Evolutionary conservation across 2,329 filamentous ascomycete genomes (phyloP), one percentile per base, ranked within the genome.

Genomic region (Rhynchosporium secalis): DNA sequence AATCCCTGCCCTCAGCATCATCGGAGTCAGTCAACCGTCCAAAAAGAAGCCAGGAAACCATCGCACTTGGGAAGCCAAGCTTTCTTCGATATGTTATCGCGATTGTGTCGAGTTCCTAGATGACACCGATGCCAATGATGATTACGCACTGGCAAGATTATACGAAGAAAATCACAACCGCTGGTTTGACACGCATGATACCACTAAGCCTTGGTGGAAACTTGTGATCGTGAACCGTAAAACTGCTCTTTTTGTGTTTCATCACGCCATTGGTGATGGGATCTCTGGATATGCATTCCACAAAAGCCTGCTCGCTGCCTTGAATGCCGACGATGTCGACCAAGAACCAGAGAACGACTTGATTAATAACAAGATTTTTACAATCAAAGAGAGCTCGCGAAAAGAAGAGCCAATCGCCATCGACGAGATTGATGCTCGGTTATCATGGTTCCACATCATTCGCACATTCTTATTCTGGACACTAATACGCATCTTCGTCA

Each of bases 121-220:
- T 28, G 58, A 63, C 7, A 15, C 12, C 29, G 55, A 43, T 31
- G 29, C 26, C 20, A 29, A 56, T 20, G 46, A 46, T 12, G 59
- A 62, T 29, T 26, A 33, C 6, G 43, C 48, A 13, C 56, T 63
- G 13, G 15, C 46, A 5, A 13, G 36, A 3, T 6, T 63, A 2
- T 58, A 62, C 6, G 62, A 65, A 38, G 56, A 49, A 9, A 33
- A 31, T n/a, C 63, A 69, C 45, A 67, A 67, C 38, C 15, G 51
- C 10, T 69, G 67, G 67, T 66, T 67, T 36, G 59, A 67, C 38
- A 62, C 61, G 5, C 15, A 60, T 9, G 60, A 64, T 48, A 61
- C 26, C 4, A 61, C 58, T 15, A 64, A 64, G 28, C 62, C 65
- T n/a, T 57, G 47, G 57, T 69, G 67, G 67, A 65, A 47, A 31